A percentile compares a stretch with the other conserved stretches of the same genome.
Conservation (phyloP, 371 early-diverging fungal species). For the Gilbertella persicaria region DNA sequence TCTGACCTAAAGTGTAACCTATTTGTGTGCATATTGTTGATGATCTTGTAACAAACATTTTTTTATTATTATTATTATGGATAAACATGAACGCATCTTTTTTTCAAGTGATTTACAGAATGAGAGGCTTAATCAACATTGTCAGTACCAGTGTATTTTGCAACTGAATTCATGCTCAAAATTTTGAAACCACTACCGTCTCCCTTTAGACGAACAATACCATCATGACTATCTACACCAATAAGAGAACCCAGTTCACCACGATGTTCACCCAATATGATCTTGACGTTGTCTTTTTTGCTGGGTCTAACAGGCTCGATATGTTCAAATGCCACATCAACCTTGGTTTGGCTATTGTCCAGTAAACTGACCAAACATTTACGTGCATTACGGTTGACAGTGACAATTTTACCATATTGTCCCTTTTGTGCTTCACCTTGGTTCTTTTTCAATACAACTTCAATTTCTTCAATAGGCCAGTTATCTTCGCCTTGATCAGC, state of each 20-base stretch:
- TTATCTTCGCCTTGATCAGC: conserved; percentile 39
- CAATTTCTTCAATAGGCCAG: conserved; percentile 73
- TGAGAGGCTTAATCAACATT: conserved; percentile 24
- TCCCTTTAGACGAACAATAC: conserved; percentile 70
- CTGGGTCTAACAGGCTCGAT: conserved; percentile 74
- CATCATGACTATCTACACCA: conserved; percentile 81
- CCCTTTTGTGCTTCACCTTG: conserved; percentile 40
- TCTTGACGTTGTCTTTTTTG: conserved; percentile 79
- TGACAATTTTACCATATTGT: conserved; percentile 50
- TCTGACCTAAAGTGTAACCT: too few species aligned
- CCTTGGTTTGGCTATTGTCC: conserved; percentile 28
- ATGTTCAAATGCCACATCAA: conserved; percentile 45
- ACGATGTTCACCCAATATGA: conserved; percentile 69
- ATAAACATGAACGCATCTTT: too few species aligned
- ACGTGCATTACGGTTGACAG: conserved; percentile 48
- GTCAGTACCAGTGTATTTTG: conserved; percentile 53
- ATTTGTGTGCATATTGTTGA: too few species aligned
- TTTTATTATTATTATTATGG: too few species aligned
- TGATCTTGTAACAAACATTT: neutral
- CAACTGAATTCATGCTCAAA: conserved; percentile 61
- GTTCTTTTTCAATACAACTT: conserved; percentile 50
- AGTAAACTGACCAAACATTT: conserved; percentile 41
- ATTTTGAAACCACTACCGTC: conserved; percentile 66
- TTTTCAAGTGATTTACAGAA: too few species aligned
- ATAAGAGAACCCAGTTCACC: conserved; percentile 80